These are phyloP conservation scores for Didymella glomerata DNA, from an alignment of 2,329 filamentous ascomycete species.

Conservation along the genomic window DNA sequence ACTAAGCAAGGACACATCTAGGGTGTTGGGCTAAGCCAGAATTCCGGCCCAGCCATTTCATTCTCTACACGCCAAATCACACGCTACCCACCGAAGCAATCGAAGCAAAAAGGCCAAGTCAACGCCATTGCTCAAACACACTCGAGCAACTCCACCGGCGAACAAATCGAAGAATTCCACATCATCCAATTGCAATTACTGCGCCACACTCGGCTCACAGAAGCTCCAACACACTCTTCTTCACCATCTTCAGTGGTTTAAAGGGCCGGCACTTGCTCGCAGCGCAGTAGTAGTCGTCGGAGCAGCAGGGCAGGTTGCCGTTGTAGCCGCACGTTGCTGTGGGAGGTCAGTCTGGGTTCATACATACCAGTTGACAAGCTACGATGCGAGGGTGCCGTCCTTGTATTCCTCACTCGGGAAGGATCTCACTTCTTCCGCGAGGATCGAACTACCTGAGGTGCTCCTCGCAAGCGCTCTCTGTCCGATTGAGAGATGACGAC, in stretches of 20 bases:
- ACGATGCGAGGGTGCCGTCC: too few relatives aligned
- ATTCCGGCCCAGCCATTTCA: not conserved
- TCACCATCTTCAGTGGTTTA: conserved; percentile 4
- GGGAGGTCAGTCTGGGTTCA: not conserved
- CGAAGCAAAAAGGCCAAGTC: not conserved
- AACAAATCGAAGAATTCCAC: too few relatives aligned
- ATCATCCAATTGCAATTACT: not conserved
- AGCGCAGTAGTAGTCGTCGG: conserved; percentile 7
- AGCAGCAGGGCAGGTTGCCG: conserved; percentile 4
- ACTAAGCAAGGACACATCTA: too few relatives aligned
- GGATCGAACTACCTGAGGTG: too few relatives aligned
- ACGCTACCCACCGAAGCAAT: not conserved
- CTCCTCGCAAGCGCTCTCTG: too few relatives aligned
- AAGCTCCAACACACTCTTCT: not conserved
- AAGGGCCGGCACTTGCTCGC: conserved; percentile 11
- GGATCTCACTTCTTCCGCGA: too few relatives aligned
- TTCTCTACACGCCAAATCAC: not conserved
- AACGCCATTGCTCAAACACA: not conserved
- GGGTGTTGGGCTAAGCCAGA: not conserved
- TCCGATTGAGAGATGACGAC: too few relatives aligned
- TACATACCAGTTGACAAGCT: too few relatives aligned
- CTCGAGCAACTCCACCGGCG: too few relatives aligned
- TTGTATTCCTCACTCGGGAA: too few relatives aligned
- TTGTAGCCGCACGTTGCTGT: conserved; percentile 7
- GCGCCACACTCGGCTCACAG: not conserved